phyloP scores from a whole-genome alignment of 768 basidiomycete genomes.

The Pleurotus citrinopileatus region DNA sequence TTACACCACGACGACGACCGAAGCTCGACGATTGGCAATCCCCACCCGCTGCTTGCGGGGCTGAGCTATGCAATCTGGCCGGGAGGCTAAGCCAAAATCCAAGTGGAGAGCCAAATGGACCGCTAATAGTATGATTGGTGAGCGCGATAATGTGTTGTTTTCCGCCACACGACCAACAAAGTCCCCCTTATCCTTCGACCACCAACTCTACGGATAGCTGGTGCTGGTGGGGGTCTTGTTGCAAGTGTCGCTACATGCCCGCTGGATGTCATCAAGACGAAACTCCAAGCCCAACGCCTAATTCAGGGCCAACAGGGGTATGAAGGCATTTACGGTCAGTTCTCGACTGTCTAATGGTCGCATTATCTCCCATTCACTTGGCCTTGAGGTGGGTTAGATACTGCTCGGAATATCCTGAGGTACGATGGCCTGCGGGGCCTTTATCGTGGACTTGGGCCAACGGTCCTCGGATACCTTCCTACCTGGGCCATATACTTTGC shows the following conservation, averaged over 20 bases:
- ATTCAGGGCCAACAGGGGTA: slow-evolving; percentile 70
- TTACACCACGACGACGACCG: slow-evolving; percentile 17
- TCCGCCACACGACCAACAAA: slow-evolving; percentile 14
- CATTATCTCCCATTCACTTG: slow-evolving; percentile 8
- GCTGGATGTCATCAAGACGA: slow-evolving; percentile 96
- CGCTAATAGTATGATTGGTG: slow-evolving; percentile 81
- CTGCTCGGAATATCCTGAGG: slow-evolving; percentile 50
- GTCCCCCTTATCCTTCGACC: slow-evolving; percentile 9
- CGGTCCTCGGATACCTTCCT: slow-evolving; percentile 93
- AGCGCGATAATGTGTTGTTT: slow-evolving; percentile 20
- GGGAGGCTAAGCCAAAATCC: slow-evolving; percentile 4
- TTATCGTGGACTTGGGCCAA: slow-evolving; percentile 97
- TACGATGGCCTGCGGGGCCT: slow-evolving; percentile 83
- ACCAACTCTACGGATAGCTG: slow-evolving; percentile 49
- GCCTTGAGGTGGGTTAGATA: slow-evolving; percentile 48
- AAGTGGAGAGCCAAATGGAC: slow-evolving; percentile 58
- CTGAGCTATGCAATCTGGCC: slow-evolving; percentile 57
- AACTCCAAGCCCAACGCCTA: slow-evolving; percentile 89
- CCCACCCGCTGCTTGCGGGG: slow-evolving; percentile 58
- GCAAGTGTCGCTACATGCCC: slow-evolving; percentile 95
- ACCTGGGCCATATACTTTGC: slow-evolving; percentile 99
- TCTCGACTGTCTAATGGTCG: neutral
- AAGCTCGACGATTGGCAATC: slow-evolving; percentile 19
- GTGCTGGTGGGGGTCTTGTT: slow-evolving; percentile 92
- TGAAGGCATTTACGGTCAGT: slow-evolving; percentile 71